Conservation (phyloP, 176 grass and related monocot genomes). For the Paspalum vaginatum region DNA sequence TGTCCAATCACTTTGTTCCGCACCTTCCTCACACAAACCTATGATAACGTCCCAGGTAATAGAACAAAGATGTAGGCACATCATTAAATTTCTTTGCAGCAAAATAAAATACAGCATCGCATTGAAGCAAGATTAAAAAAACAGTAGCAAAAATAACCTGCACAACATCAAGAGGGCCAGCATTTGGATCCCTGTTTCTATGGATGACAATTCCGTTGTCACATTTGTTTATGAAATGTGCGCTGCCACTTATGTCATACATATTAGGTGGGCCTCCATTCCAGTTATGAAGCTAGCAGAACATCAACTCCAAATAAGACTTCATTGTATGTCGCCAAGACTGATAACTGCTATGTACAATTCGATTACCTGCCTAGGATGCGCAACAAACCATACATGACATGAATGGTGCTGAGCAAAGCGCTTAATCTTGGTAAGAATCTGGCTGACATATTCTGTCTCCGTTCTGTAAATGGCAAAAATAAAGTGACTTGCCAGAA, state of each 20-base stretch:
- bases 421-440: conserved; percentile 87
- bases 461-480: conserved; percentile 66
- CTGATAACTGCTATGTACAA: background rate
- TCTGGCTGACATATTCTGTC: conserved; percentile 97
- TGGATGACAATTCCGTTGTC: conserved; percentile 97
- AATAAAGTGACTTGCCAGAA: conserved; percentile 26
- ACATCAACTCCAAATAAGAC: conserved; percentile 44
- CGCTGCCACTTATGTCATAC: conserved; percentile 98
- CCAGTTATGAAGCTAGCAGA: conserved; percentile 87
- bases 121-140: conserved; percentile 8
- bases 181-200: conserved; percentile 69
- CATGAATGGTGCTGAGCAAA: conserved; percentile 97
- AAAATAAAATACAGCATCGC: background rate
- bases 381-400: conserved; percentile 99
- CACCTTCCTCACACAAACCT: conserved; percentile 96
- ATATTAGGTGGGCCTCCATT: conserved; percentile 73
- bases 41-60: background rate
- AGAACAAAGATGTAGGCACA: background rate
- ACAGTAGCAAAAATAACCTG: conserved; percentile 53
- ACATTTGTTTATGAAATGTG: conserved; percentile 99
- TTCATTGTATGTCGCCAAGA: background rate
- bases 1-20: conserved; percentile 89
- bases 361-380: conserved; percentile 89
- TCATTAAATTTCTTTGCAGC: background rate
- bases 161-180: conserved; percentile 72